Conservation (phyloP, 1,284 basidiomycete species). For the Cystobasidiaceae sp. region DNA sequence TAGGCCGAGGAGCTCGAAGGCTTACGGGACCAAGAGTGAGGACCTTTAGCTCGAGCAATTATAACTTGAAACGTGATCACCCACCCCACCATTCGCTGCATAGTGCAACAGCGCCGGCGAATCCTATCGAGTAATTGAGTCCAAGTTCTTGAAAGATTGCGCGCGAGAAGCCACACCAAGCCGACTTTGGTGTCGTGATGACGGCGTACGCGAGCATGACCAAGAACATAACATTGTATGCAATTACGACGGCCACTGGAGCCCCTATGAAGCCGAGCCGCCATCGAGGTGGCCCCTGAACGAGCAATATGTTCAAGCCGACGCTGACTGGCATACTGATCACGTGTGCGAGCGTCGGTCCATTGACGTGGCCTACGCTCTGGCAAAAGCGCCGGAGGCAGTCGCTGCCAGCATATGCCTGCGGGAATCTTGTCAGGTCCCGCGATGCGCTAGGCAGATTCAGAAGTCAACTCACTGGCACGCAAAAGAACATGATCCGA, state of each 20-base stretch:
- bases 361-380: constrained; percentile 77
- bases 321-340: constrained; percentile 81
- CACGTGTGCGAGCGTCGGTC: constrained; percentile 79
- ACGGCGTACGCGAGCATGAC: constrained; percentile 65
- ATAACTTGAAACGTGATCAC: neutral
- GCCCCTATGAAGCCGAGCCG: constrained; percentile 88
- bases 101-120: constrained; percentile 57
- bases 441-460: neutral
- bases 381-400: constrained; percentile 71
- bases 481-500: constrained; percentile 69
- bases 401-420: constrained; percentile 56
- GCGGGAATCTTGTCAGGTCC: neutral
- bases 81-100: constrained; percentile 76
- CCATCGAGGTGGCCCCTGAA: constrained; percentile 49
- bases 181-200: constrained; percentile 65
- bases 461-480: constrained; percentile 56
- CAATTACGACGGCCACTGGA: constrained; percentile 79
- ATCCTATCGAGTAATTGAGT: constrained; percentile 65
- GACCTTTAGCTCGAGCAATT: neutral
- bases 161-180: constrained; percentile 73
- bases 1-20: constrained; percentile 10
- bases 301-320: constrained; percentile 73
- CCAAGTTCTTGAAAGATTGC: constrained; percentile 66
- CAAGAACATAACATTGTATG: constrained; percentile 47
- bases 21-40: neutral